Conservation (phyloP, 305 asterid species). For the Solanum hybrid region DNA sequence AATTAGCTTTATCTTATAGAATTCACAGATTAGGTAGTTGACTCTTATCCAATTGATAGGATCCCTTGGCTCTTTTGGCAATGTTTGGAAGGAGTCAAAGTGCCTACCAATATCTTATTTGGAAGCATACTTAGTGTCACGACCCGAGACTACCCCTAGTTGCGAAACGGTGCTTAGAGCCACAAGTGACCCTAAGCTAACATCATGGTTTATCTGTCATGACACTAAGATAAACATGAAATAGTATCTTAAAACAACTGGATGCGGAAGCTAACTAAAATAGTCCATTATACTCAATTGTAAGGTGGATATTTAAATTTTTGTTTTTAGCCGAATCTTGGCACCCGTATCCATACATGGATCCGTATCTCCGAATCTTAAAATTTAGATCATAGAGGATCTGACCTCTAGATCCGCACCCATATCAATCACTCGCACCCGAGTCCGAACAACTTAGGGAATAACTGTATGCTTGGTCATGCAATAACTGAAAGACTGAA, state of each 20-base stretch:
- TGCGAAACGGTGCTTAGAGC: background rate
- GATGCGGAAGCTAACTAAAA: background rate
- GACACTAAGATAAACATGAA: background rate
- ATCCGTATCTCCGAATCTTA: background rate
- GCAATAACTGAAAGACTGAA: background rate
- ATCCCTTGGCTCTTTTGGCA: background rate
- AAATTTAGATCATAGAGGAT: background rate
- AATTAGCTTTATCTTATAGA: background rate
- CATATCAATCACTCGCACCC: background rate
- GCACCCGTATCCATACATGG: background rate
- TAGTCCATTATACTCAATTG: background rate
- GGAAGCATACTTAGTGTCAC: background rate
- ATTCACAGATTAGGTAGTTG: background rate
- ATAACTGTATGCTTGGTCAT: background rate
- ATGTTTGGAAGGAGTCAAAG: background rate
- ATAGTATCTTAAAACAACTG: background rate
- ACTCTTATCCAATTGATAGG: background rate
- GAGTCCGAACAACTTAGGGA: background rate
- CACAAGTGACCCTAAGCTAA: background rate
- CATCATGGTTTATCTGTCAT: background rate
- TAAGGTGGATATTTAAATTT: background rate
- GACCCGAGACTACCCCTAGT: background rate
- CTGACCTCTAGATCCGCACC: background rate
- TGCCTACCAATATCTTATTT: background rate
- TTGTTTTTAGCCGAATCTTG: background rate